Base-by-base conservation (phyloP, 2,329 filamentous ascomycete genomes). In the Penicillium psychrosexuale region DNA sequence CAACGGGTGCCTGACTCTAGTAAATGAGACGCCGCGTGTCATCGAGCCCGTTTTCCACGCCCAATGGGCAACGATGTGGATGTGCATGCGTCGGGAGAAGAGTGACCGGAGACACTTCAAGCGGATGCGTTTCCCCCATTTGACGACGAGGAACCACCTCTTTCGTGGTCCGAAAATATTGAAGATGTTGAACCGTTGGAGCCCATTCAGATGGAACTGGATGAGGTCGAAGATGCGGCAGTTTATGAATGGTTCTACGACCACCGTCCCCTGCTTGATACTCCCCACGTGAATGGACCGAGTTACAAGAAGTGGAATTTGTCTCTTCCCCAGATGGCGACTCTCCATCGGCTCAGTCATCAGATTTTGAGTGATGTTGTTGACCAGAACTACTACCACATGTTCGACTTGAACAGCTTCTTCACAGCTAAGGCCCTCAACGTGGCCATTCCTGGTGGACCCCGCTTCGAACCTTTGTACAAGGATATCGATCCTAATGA, bases 61-160 rank as follows among this genome's bases (percentile, higher is more conserved):
- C 54, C 94, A 99, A 73, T 99, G 94, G 94, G 94, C 94, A 12
- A 96, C 93, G 51, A 99, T 99, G 94, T 99, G 94, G 94, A 87
- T 96, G 27, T 91, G 89, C 42, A 99, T 99, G 94, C 86, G 94
- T 66, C 89, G 95, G 66, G 94, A 99, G 72, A 99, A 99, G 81
- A 94, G 91, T 69, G 94, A 99, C 69, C 82, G 94, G 74, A 81
- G 93, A 69, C 85, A 97, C 66, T 99, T 99, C 82, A 99, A 99
- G 80, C 86, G 94, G 61, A 99, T 99, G 94, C 86, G 95, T 65
- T 99, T 99, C 67, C 94, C 17, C 95, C 95, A 0, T 99, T 99
- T 65, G 94, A 99, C 65, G 95, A 99, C 69, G 94, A 99, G 77
- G 94, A 99, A 70, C 95, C 94, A 5, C 95, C 94, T 12, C 80